Evolutionary conservation across 164 flowering plant genomes (phyloP).

Genomic region (Liriodendron chinense): DNA sequence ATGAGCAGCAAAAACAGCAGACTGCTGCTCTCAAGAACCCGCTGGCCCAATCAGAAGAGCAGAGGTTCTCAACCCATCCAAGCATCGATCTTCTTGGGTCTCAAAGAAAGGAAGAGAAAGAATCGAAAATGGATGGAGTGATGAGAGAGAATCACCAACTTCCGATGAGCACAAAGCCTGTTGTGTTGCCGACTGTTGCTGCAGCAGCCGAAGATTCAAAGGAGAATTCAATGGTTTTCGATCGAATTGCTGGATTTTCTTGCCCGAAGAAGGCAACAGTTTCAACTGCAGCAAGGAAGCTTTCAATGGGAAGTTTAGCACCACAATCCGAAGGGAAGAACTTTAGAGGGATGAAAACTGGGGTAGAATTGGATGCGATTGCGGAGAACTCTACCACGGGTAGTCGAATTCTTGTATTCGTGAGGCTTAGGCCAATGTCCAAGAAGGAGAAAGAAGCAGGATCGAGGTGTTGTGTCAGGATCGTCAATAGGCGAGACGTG

Average conservation of each 20-base stretch:
- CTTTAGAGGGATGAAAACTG: conserved; percentile 13
- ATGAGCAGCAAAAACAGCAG: conserved; percentile 77
- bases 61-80: conserved; percentile 41
- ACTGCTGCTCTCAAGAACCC: conserved; percentile 37
- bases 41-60: conserved; percentile 23
- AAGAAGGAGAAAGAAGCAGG: conserved; percentile 87
- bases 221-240: conserved; percentile 50
- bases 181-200: conserved; percentile 24
- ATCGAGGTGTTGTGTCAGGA: conserved; percentile 62
- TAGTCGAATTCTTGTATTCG: conserved; percentile 80
- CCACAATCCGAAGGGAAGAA: conserved; percentile 24
- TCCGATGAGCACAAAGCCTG: conserved; percentile 37
- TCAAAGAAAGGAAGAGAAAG: conserved; percentile 28
- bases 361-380: conserved; percentile 24
- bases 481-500: conserved; percentile 63
- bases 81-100: conserved; percentile 43
- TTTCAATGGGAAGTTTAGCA: conserved; percentile 47
- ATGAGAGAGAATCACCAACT: conserved; percentile 44
- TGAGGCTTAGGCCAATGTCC: conserved; percentile 86
- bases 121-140: conserved; percentile 11
- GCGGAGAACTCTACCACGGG: conserved; percentile 31
- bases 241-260: conserved; percentile 43
- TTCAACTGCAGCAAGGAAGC: conserved; percentile 51
- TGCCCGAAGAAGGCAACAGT: conserved; percentile 32
- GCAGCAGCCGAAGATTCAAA: conserved; percentile 35